Evolutionary conservation across 169 alveolate species (phyloP), one percentile per base, ranked within the genome.

Genomic region (Babesia ovis): DNA sequence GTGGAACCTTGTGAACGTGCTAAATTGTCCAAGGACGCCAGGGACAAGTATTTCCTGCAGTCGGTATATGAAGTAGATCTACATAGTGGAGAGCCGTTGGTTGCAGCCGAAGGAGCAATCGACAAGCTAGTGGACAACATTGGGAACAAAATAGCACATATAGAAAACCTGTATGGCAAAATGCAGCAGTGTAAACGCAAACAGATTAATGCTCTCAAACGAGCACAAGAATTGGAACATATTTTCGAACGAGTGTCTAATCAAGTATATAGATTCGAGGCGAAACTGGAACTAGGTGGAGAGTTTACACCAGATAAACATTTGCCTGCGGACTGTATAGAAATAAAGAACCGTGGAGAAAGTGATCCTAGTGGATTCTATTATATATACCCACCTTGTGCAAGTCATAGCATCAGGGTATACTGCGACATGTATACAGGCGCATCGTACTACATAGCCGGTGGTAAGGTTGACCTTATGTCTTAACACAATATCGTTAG

Each of bases 31-130:
- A 86, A 83, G 32, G 97, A 93, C 57, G 96, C 97, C 5, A 75
- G 97, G 51, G 97, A 93, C 64, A 93, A 93, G 75, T 93, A 84
- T 62, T 93, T 93, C 58, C 81, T 93, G 48, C 93, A 92, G 56
- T 90, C 91, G 48, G 95, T 93, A 6, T 81, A 92, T 22, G 93
- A 92, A 51, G 91, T 85, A n/a, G 92, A 91, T 60, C 39, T 91
- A 45, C 72, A 77, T 32, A 85, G 83, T 31, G 87, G 91, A 3
- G 72, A 62, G 32, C 86, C 80, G 67, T 85, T 92, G 37, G 79
- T 70, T 29, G 70, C 73, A 23, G 89, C 79, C 14, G 83, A 41
- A 45, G 46, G 27, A 14, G 51, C 64, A 41, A 71, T 81, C 12
- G 81, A 81, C 20, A 51, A 50, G 11, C 46, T 81, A 43, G 85